Percentiles rank a stretch among this genome's conserved stretches.
phyloP scores from a whole-genome alignment of 768 basidiomycete genomes.

The Lyophyllum semitale region DNA sequence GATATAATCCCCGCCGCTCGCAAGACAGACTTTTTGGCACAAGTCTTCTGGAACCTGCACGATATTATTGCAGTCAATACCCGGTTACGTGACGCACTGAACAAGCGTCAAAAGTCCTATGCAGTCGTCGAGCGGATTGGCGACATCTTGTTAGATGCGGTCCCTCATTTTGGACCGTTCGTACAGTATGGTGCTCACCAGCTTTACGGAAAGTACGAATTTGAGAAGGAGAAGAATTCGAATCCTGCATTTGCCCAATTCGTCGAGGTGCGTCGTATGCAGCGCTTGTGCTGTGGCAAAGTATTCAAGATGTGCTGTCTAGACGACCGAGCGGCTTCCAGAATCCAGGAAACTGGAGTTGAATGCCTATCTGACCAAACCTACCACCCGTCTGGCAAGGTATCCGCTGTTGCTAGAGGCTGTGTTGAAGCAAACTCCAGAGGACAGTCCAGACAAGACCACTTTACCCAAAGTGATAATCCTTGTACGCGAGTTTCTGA shows the following conservation, averaged over 20 bases:
- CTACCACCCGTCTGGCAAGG: constrained; percentile 95
- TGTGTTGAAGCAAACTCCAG: constrained; percentile 88
- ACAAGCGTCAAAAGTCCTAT: constrained; percentile 92
- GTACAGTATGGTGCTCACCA: constrained; percentile 96
- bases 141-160: constrained; percentile 85
- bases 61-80: constrained; percentile 93
- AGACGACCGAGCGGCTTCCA: constrained; percentile 90
- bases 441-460: constrained; percentile 85
- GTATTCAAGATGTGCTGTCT: neutral
- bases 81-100: constrained; percentile 88
- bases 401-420: constrained; percentile 94
- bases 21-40: constrained; percentile 83
- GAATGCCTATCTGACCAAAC: constrained; percentile 97
- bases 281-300: neutral
- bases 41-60: constrained; percentile 97
- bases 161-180: constrained; percentile 89
- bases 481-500: constrained; percentile 80
- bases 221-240: constrained; percentile 95
- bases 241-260: constrained; percentile 94
- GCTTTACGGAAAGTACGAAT: constrained; percentile 97
- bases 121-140: constrained; percentile 92
- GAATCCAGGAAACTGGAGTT: constrained; percentile 96
- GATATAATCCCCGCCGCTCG: constrained; percentile 77
- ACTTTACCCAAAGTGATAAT: constrained; percentile 75
- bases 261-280: constrained; percentile 73